Evolutionary conservation across 441 rosid genomes (phyloP).

Genomic region (Pelargonium australe): DNA sequence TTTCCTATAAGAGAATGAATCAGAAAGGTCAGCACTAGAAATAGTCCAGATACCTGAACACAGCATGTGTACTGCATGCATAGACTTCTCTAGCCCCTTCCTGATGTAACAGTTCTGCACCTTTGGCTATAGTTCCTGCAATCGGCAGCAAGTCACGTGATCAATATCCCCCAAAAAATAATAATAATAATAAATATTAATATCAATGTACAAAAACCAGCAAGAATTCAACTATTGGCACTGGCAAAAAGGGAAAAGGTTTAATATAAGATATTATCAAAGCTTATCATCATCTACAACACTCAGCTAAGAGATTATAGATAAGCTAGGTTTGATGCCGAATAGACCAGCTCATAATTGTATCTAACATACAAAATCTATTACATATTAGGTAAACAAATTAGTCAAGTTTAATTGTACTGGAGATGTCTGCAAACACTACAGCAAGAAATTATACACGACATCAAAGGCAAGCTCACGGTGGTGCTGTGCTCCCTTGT

Average conservation of each 20-base stretch:
- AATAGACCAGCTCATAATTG: too few species aligned
- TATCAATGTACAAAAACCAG: slow-evolving; percentile 6
- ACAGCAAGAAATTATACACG: not conserved
- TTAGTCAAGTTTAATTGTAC: not conserved
- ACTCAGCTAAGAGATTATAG: not conserved
- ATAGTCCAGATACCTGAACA: slow-evolving; percentile 56
- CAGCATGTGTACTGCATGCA: slow-evolving; percentile 94
- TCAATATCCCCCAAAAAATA: not conserved
- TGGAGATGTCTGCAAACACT: not conserved
- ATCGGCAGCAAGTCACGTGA: not conserved
- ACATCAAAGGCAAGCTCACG: not conserved
- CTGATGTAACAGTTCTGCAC: slow-evolving; percentile 89
- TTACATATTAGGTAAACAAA: not conserved
- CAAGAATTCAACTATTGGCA: slow-evolving; percentile 10
- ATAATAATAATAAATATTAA: not conserved
- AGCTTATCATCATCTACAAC: not conserved
- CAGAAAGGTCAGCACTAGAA: not conserved
- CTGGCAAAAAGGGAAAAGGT: slow-evolving; percentile 3
- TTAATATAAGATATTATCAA: not conserved
- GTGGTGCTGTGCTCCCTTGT: too few species aligned
- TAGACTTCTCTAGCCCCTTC: slow-evolving; percentile 97
- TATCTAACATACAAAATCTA: too few species aligned
- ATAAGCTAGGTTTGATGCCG: too few species aligned
- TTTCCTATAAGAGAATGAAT: not conserved
- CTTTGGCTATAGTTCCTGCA: slow-evolving; percentile 81